Percentiles rank a stretch among this genome's conserved stretches.
Conservation (phyloP, 495 filamentous ascomycete species). For the Penicillium angulare region DNA sequence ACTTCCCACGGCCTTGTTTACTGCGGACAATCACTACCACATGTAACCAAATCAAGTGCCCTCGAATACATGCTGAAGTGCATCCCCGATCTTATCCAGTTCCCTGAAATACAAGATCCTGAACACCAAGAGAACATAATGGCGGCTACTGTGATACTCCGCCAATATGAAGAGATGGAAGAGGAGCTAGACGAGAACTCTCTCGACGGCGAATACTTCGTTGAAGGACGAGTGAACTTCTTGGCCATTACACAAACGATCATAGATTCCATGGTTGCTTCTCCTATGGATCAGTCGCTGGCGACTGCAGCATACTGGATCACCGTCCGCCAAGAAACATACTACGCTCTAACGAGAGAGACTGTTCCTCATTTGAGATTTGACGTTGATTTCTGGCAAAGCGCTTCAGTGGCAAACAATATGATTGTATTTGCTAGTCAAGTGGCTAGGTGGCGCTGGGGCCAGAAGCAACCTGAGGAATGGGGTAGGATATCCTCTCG, state of each 20-base stretch:
- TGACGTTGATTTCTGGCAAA: constrained; percentile 8
- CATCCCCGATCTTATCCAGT: constrained; percentile 23
- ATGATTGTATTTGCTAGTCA: constrained; percentile 25
- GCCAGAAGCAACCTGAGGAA: constrained; percentile 10
- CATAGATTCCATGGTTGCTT: constrained; percentile 24
- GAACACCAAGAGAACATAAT: constrained; percentile 27
- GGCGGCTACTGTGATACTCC: constrained; percentile 27
- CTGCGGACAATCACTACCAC: constrained; percentile 15
- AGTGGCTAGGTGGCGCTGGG: constrained; percentile 27
- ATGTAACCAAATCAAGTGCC: constrained; percentile 17
- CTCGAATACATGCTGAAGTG: constrained; percentile 29
- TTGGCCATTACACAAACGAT: constrained; percentile 24
- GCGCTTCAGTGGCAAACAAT: constrained; percentile 16
- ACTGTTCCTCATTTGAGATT: constrained; percentile 12
- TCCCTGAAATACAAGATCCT: constrained; percentile 16
- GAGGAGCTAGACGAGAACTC: constrained; percentile 23
- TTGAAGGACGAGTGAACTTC: constrained; percentile 16
- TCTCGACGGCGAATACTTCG: neutral
- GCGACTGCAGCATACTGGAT: constrained; percentile 28
- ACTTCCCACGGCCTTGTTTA: constrained; percentile 19
- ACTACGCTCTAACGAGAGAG: constrained; percentile 24
- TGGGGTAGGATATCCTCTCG: constrained; percentile 12
- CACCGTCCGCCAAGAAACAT: constrained; percentile 25
- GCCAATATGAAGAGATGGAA: constrained; percentile 32
- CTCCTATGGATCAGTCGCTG: constrained; percentile 16